Conservation (phyloP, 2,329 filamentous ascomycete genomes). For the Drechslera avenae region DNA sequence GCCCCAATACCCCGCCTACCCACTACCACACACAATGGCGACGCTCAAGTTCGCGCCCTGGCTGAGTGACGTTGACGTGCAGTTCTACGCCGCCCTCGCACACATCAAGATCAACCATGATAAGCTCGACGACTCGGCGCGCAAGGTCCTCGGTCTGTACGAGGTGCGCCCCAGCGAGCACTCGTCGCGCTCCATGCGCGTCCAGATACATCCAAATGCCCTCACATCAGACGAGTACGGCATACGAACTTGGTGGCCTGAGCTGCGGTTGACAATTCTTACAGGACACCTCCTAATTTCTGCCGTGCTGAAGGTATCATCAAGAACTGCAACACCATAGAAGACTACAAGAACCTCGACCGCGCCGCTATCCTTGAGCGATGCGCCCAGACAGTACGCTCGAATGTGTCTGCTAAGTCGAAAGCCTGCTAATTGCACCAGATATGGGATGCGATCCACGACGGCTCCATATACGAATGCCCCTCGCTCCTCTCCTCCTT, state of each 20-base stretch:
- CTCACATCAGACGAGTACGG: constrained; percentile 82
- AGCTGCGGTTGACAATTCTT: constrained; percentile 19
- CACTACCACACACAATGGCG: constrained; percentile 38
- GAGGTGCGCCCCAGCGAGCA: constrained; percentile 75
- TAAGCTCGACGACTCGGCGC: constrained; percentile 91
- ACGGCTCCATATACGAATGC: constrained; percentile 93
- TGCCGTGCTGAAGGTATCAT: constrained; percentile 91
- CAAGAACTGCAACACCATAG: constrained; percentile 93
- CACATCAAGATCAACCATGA: constrained; percentile 94
- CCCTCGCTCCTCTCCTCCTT: constrained; percentile 91
- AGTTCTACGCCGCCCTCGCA: constrained; percentile 93
- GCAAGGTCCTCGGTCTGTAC: constrained; percentile 85
- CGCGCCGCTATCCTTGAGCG: constrained; percentile 77
- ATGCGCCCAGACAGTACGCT: constrained; percentile 74
- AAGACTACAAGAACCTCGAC: constrained; percentile 86
- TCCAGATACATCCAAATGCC: constrained; percentile 88
- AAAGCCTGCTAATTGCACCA: constrained; percentile 44
- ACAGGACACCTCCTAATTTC: constrained; percentile 51
- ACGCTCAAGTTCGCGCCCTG: constrained; percentile 82
- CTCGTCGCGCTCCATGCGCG: constrained; percentile 78
- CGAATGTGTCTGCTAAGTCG: no score
- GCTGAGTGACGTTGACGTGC: constrained; percentile 90
- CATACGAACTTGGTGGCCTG: background rate
- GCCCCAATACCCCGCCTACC: background rate
- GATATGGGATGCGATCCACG: constrained; percentile 97